These are phyloP conservation scores for Millerozyma acaciae DNA, from an alignment of 805 yeast genomes.

Conservation along the genomic window DNA sequence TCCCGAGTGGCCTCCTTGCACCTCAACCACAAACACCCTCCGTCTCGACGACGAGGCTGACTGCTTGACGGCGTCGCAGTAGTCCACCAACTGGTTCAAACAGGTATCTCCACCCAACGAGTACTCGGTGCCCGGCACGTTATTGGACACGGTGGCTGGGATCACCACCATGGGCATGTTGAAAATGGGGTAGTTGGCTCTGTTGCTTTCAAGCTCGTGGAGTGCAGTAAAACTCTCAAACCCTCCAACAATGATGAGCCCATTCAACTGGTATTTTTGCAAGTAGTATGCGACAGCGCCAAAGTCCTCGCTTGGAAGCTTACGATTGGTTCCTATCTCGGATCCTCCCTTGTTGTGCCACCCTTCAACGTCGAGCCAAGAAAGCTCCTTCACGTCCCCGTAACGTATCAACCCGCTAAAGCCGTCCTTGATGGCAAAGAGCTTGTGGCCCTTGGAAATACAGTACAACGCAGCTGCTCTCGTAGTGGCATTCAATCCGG, in stretches of 20 bases:
- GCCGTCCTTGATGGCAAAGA: slow-evolving; percentile 71
- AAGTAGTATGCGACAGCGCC: slow-evolving; percentile 72
- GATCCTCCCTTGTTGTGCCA: slow-evolving; percentile 79
- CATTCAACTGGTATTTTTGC: slow-evolving; percentile 65
- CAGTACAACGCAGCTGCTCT: slow-evolving; percentile 72
- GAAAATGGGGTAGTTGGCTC: slow-evolving; percentile 63
- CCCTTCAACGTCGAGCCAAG: slow-evolving; percentile 67
- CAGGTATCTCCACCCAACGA: slow-evolving; percentile 76
- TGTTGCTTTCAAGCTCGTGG: slow-evolving; percentile 59
- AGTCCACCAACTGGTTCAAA: slow-evolving; percentile 62
- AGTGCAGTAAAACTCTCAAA: slow-evolving; percentile 76
- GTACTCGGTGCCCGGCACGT: slow-evolving; percentile 80
- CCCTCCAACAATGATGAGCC: slow-evolving; percentile 74
- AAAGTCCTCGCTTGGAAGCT: slow-evolving; percentile 62
- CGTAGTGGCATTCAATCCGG: slow-evolving; percentile 75
- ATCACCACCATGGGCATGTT: slow-evolving; percentile 73
- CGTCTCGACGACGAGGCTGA: slow-evolving; percentile 76
- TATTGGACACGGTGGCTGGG: slow-evolving; percentile 78
- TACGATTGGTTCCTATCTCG: slow-evolving; percentile 76
- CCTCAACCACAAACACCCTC: slow-evolving; percentile 76
- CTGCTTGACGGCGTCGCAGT: slow-evolving; percentile 77
- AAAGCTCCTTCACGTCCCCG: slow-evolving; percentile 54
- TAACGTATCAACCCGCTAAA: slow-evolving; percentile 66
- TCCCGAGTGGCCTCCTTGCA: slow-evolving; percentile 84
- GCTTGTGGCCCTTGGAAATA: slow-evolving; percentile 69